Evolutionary conservation across 1,284 basidiomycete species (phyloP).

Genomic region (Volvariella volvacea): DNA sequence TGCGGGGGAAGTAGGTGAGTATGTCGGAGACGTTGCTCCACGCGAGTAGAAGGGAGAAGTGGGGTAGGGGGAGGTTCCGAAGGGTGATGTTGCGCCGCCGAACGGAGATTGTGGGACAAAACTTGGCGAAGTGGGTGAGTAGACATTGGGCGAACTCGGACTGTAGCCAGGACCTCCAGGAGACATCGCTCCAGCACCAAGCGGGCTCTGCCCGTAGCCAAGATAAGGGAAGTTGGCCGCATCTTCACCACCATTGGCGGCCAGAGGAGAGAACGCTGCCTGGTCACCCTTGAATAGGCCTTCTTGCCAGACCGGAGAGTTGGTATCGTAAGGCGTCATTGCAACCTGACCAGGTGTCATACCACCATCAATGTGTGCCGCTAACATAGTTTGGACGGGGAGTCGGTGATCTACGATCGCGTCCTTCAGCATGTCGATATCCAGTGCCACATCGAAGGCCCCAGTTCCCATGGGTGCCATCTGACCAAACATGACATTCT

Average conservation of each 20-base stretch:
- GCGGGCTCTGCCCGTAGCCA: conserved; percentile 78
- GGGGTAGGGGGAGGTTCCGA: conserved; percentile 70
- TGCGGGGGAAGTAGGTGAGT: conserved; percentile 79
- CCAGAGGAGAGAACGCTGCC: conserved; percentile 92
- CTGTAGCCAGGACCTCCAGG: conserved; percentile 75
- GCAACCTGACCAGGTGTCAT: conserved; percentile 88
- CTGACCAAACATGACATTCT: conserved; percentile 98
- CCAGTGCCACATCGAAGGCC: conserved; percentile 92
- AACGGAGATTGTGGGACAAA: conserved; percentile 85
- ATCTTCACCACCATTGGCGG: conserved; percentile 82
- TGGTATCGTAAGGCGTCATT: conserved; percentile 94
- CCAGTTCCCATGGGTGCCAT: conserved; percentile 98
- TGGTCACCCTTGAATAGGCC: conserved; percentile 74
- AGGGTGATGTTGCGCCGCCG: conserved; percentile 75
- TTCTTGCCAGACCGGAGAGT: conserved; percentile 77
- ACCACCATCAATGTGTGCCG: conserved; percentile 74
- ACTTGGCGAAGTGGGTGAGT: conserved; percentile 81
- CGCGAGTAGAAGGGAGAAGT: conserved; percentile 73
- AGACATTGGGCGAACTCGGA: conserved; percentile 76
- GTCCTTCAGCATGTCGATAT: conserved; percentile 98
- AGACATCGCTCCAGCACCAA: conserved; percentile 73
- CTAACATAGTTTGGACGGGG: conserved; percentile 82
- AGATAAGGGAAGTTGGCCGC: conserved; percentile 66
- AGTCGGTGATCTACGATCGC: conserved; percentile 96
- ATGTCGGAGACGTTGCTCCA: conserved; percentile 75